phyloP scores from a whole-genome alignment of 768 basidiomycete genomes.

The Mycena chlorophos region DNA sequence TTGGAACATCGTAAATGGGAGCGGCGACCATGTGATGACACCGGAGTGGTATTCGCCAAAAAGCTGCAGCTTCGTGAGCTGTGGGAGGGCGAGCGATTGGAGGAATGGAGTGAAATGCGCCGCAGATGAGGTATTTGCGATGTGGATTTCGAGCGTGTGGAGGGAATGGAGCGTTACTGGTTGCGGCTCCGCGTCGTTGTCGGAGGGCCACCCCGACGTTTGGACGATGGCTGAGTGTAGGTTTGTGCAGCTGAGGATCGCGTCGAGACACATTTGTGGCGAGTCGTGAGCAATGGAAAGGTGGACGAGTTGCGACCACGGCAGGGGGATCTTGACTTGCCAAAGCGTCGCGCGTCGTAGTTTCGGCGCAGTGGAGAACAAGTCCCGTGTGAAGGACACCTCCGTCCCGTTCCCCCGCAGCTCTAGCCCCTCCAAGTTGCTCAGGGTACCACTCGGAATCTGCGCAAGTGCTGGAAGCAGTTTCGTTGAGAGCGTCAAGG shows the following conservation, averaged over 20 bases:
- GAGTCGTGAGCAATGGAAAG: constrained; percentile 15
- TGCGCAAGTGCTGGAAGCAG: constrained; percentile 8
- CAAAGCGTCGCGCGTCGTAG: constrained; percentile 10
- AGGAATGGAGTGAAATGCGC: constrained; percentile 16
- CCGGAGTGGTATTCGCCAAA: constrained; percentile 17
- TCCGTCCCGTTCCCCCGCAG: constrained; percentile 3
- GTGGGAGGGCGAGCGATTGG: constrained; percentile 11
- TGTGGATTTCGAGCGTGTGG: constrained; percentile 10
- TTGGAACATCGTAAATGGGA: constrained; percentile 13
- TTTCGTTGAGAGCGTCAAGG: constrained; percentile 5
- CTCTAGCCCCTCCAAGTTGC: constrained; percentile 10
- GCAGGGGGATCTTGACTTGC: constrained; percentile 11
- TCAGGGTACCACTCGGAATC: constrained; percentile 2
- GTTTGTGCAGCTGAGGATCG: constrained; percentile 8
- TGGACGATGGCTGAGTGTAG: constrained; percentile 11
- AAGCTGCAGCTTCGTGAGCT: constrained; percentile 8
- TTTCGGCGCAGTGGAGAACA: constrained; percentile 3
- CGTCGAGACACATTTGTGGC: constrained; percentile 9
- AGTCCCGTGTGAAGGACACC: background rate
- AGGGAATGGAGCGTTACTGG: constrained; percentile 3
- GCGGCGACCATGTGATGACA: constrained; percentile 12
- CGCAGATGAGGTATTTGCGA: constrained; percentile 11
- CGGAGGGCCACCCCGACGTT: constrained; percentile 11
- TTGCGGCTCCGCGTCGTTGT: background rate
- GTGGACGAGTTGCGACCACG: constrained; percentile 12